Percentiles rank a stretch among this genome's conserved stretches.
These are phyloP conservation scores for Tricholoma sp. DNA, from an alignment of 768 basidiomycete genomes.

Conservation along the genomic window DNA sequence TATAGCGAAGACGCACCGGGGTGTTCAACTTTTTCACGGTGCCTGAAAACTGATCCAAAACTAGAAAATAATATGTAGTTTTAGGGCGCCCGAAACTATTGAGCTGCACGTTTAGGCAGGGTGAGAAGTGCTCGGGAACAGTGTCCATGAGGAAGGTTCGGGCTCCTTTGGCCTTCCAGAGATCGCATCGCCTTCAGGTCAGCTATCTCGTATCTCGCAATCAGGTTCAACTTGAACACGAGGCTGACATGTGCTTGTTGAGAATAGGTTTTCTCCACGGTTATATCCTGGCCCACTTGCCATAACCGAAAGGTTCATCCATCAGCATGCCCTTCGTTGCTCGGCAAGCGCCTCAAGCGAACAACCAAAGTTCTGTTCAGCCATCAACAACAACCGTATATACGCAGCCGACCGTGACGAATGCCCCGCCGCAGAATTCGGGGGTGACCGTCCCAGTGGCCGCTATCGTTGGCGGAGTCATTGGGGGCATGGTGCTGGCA, in stretches of 20 bases:
- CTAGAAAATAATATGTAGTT: no score
- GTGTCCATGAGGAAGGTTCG: neutral
- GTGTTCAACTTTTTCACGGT: no score
- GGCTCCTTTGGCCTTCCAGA: neutral
- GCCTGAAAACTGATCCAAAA: no score
- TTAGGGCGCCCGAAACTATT: no score
- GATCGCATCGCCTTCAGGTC: neutral
- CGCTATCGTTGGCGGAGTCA: constrained; percentile 46
- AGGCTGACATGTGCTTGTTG: neutral
- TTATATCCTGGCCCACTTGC: neutral
- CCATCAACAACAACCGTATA: constrained; percentile 8
- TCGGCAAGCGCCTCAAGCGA: neutral
- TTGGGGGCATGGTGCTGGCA: constrained; percentile 43
- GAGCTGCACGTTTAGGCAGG: no score
- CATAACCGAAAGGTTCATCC: neutral
- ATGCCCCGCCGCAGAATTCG: constrained; percentile 3
- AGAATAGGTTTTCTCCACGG: neutral
- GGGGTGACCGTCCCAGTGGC: constrained; percentile 34
- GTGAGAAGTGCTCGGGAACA: no score
- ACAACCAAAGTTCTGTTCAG: neutral
- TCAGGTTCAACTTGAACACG: neutral
- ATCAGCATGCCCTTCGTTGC: neutral
- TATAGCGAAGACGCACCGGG: no score
- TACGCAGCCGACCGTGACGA: constrained; percentile 6
- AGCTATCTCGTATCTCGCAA: neutral